These are phyloP conservation scores for Nothophaeocryptopus gaeumannii DNA, from an alignment of 2,329 filamentous ascomycete genomes.

Conservation along the genomic window DNA sequence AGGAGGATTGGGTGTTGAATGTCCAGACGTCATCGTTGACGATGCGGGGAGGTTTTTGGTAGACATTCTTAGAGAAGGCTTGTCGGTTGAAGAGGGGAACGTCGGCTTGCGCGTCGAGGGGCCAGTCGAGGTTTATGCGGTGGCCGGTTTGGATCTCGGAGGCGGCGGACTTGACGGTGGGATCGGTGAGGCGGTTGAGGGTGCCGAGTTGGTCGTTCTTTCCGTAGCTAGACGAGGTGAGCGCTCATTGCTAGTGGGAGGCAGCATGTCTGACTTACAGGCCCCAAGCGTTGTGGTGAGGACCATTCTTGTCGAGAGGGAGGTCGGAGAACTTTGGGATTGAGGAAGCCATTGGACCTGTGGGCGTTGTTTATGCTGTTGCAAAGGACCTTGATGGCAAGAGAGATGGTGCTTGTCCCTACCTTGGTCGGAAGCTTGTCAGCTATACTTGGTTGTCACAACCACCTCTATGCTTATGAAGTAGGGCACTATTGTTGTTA, in stretches of 20 bases:
- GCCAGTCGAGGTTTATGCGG: constrained; percentile 60
- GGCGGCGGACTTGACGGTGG: constrained; percentile 51
- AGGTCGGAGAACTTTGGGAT: constrained; percentile 51
- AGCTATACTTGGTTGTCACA: neutral
- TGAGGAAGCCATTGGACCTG: constrained; percentile 10
- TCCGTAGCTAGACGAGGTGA: constrained; percentile 50
- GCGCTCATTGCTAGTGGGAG: constrained; percentile 22
- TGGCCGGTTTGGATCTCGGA: constrained; percentile 54
- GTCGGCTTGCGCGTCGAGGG: constrained; percentile 54
- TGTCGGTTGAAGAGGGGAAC: constrained; percentile 56
- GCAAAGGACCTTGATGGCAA: constrained; percentile 10
- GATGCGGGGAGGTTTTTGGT: constrained; percentile 50
- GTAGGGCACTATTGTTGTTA: too few relatives aligned
- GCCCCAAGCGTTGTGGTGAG: constrained; percentile 40
- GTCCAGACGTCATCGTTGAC: constrained; percentile 62
- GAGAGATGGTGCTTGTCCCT: neutral
- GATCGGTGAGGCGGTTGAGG: constrained; percentile 59
- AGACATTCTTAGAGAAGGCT: constrained; percentile 54
- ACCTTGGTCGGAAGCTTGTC: constrained; percentile 5
- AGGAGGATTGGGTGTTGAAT: constrained; percentile 30
- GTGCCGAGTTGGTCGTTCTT: constrained; percentile 58
- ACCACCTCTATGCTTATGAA: neutral
- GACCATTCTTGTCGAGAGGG: constrained; percentile 48
- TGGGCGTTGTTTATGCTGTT: too few relatives aligned
- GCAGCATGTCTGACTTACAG: constrained; percentile 23